Conservation (phyloP, 345 rosid species). For the Gossypium longicalyx region DNA sequence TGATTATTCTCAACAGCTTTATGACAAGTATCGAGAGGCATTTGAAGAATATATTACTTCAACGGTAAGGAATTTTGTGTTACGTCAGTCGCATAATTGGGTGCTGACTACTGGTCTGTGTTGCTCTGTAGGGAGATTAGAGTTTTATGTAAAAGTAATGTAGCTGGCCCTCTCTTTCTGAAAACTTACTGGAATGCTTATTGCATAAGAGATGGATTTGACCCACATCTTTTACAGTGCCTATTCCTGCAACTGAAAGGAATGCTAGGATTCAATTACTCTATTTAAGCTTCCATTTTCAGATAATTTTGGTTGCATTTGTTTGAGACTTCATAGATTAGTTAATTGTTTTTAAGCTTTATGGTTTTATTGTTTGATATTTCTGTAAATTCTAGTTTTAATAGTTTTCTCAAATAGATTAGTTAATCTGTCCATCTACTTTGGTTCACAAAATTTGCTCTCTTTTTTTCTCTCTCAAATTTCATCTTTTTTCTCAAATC, state of each 20-base stretch:
- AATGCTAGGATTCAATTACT: background rate
- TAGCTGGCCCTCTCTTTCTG: background rate
- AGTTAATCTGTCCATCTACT: background rate
- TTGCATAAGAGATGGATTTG: background rate
- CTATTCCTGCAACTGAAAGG: background rate
- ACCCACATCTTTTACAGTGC: background rate
- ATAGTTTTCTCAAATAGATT: background rate
- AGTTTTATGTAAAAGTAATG: background rate
- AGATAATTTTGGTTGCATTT: background rate
- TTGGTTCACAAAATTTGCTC: background rate
- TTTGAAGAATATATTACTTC: conserved; percentile 63
- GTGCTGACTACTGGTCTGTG: background rate
- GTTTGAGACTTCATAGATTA: background rate
- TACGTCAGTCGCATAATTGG: background rate
- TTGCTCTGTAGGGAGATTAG: background rate
- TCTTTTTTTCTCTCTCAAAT: background rate
- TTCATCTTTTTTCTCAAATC: background rate
- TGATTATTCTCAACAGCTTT: conserved; percentile 82
- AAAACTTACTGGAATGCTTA: background rate
- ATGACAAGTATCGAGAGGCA: conserved; percentile 70
- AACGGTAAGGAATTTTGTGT: conserved; percentile 39
- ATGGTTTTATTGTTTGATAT: background rate
- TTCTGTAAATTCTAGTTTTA: background rate
- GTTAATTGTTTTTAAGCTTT: background rate
- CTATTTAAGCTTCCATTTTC: background rate